Evolutionary conservation across 352 stramenopile genomes (phyloP).

Genomic region (Phytophthora nicotianae): DNA sequence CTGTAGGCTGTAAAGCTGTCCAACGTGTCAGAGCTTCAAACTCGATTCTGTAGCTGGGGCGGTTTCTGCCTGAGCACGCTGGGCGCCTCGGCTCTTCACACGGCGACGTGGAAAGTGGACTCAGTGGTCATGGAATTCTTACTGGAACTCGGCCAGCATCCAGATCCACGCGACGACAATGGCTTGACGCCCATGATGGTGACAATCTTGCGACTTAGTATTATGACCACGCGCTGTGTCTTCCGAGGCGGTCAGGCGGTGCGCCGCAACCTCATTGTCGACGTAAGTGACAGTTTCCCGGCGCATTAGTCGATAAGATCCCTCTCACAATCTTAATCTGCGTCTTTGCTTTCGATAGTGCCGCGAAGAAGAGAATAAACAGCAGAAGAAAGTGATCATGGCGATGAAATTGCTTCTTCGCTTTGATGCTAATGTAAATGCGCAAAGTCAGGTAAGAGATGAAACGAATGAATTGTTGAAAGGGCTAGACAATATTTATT

Average conservation of each 20-base stretch:
- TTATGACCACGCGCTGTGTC: constrained; percentile 35
- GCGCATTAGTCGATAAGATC: too few species aligned
- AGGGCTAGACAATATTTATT: too few species aligned
- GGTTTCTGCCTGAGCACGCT: constrained; percentile 29
- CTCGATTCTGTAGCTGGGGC: constrained; percentile 22
- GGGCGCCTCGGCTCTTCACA: constrained; percentile 34
- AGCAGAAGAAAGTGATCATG: not conserved
- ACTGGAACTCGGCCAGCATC: constrained; percentile 27
- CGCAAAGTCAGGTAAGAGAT: constrained; percentile 15
- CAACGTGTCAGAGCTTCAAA: too few species aligned
- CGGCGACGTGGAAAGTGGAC: constrained; percentile 26
- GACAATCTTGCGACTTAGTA: constrained; percentile 26
- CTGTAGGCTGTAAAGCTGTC: too few species aligned
- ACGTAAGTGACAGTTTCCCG: constrained; percentile 15
- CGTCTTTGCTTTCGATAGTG: constrained; percentile 20
- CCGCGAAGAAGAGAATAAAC: constrained; percentile 21
- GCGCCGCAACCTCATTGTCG: constrained; percentile 26
- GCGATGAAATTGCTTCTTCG: constrained; percentile 19
- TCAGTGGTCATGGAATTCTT: constrained; percentile 25
- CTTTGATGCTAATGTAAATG: constrained; percentile 16
- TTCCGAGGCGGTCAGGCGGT: constrained; percentile 19
- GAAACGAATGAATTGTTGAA: not conserved
- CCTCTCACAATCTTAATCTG: not conserved
- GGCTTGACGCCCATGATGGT: constrained; percentile 37
- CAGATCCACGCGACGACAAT: constrained; percentile 19